Evolutionary conservation across 2,329 filamentous ascomycete species (phyloP), one percentile per base, ranked within the genome.

Genomic region (Pseudocercospora crystallina): DNA sequence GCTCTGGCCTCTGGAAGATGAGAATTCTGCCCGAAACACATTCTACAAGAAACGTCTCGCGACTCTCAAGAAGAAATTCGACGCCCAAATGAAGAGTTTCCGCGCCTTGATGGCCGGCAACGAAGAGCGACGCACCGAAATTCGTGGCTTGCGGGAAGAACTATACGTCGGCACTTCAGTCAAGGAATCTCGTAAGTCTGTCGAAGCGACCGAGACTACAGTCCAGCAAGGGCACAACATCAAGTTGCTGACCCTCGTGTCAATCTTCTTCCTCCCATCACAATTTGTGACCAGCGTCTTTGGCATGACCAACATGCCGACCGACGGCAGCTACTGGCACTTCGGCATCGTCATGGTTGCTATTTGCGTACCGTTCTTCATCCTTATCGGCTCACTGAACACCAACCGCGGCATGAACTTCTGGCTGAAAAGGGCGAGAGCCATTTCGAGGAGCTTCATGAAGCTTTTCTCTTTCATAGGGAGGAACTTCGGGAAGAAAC

Each of bases 131-230:
- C 68, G 80, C 13, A 76, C 76, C 43, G 80, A 83, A 61, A 81
- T 84, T 40, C 69, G 76, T 44, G 78, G 76, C 3, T 63, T 85
- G 51, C 71, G 82, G 45, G 81, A 85, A 52, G 81, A 85, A 63
- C 73, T 85, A 0, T 85, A 85, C 65, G 79, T 73, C 32, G 82
- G 82, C 2, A 84, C 81, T n/a, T 77, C 74, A 2, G 82, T 86
- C 48, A 78, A 82, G 59, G 82, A 85, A 63, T 79, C 75, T 35
- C 70, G 82, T 11, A 77, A 82, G 57, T 81, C 79, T 12, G 82
- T 86, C 32, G 80, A 84, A 51, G 64, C 76, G 41, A 70, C 74
- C 1, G 73, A 73, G 39, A 76, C 77, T 10, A 77, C 76, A 0
- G 74, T 79, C 14, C 69, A 77, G 49, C 82, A 85, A 62, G 81